Percentiles rank a stretch among this genome's conserved stretches.
phyloP scores from a whole-genome alignment of 352 stramenopile species.

The Thalassiosira sp. region DNA sequence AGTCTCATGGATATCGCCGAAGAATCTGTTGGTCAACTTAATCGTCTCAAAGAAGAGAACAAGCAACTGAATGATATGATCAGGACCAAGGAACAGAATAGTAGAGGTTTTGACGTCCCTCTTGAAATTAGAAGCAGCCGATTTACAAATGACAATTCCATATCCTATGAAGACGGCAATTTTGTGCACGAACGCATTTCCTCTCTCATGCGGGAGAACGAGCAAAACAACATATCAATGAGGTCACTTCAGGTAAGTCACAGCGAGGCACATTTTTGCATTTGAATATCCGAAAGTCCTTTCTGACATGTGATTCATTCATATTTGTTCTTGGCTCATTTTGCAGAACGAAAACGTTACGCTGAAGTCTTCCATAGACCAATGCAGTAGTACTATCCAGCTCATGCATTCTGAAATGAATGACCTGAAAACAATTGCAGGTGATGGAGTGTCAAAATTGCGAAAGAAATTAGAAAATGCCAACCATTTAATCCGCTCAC shows the following conservation, averaged over 20 bases:
- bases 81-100: conserved; percentile 26
- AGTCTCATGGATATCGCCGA: conserved; percentile 52
- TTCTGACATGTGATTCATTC: not conserved
- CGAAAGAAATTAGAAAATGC: conserved; percentile 41
- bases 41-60: conserved; percentile 55
- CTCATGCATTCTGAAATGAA: conserved; percentile 51
- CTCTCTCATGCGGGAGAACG: conserved; percentile 53
- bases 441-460: conserved; percentile 35
- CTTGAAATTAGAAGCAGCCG: conserved; percentile 25
- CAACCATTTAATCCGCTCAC: conserved; percentile 29
- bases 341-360: conserved; percentile 46
- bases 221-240: conserved; percentile 60
- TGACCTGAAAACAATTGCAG: conserved; percentile 42
- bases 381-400: conserved; percentile 43
- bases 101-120: conserved; percentile 6
- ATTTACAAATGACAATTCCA: conserved; percentile 6
- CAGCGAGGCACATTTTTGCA: too few relatives aligned
- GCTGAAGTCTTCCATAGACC: conserved; percentile 46
- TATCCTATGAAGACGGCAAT: conserved; percentile 22
- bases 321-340: not conserved
- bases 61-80: conserved; percentile 31
- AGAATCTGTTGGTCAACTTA: conserved; percentile 48
- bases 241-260: conserved; percentile 39
- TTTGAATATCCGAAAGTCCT: too few relatives aligned
- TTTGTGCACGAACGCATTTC: conserved; percentile 50